Base-by-base conservation (phyloP, 768 basidiomycete genomes). In the Candolleomyces aberdarensis region DNA sequence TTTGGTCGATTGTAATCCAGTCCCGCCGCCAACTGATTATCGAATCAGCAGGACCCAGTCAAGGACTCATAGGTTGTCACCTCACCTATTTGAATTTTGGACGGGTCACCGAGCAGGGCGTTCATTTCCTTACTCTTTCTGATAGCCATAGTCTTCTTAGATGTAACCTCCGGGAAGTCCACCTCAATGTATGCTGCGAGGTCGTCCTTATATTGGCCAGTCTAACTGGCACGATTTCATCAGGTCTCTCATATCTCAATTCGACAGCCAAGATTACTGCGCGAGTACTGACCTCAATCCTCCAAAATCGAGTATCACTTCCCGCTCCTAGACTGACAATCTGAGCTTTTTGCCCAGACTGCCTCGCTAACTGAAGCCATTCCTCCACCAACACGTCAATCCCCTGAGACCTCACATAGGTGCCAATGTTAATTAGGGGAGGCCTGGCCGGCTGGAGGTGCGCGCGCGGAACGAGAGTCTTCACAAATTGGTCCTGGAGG, bases 281-380 rank as follows among this genome's bases (percentile, higher is more conserved):
- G 36, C 36, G 9, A 26, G 9, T 46, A 83, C 90, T 76, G 76
- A 93, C 94, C 77, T 80, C 83, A 66, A 96, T 77, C 59, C 95
- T 81, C 95, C 96, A 99, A 71, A 92, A 98, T 57, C 97, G 79
- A 2, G 94, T 94, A 75, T 99, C 97, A 67, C 93, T 98, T 22
- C 97, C 97, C 1, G 96, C 91, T 0, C 97, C 97, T 32, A 98
- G 73, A 72, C 92, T 96, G n/a, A 98, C 83, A 57, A 98, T 88
- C 78, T 98, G 97, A 64, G 85, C 87, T 60, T 70, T 70, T 62
- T 73, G 79, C n/a, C 74, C 79, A 9, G 76, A 76, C 20, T 66
- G 68, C 46, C 72, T 69, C 1, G 81, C 78, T 17, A 80, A 66
- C 17, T 76, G 71, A 20, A 94, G 65, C 83, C 91, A 95, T 50